Evolutionary conservation across 2,329 filamentous ascomycete species (phyloP), one percentile per base, ranked within the genome.

Genomic region (Ophiostoma piceae): DNA sequence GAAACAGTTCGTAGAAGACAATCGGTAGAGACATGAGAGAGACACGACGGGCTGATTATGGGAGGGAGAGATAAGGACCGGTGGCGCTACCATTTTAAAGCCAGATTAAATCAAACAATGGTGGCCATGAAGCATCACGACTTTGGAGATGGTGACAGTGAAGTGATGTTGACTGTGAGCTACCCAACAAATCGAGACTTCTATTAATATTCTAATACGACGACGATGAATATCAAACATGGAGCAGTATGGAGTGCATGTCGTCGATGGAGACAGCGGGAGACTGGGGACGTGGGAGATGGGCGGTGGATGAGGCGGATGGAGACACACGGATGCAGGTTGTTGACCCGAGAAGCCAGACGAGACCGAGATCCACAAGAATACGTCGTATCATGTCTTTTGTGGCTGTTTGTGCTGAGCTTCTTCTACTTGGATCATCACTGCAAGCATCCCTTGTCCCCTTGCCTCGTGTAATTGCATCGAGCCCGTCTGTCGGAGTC

Each of bases 361-460:
- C 51, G 51, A 57, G 51, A 57, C 51, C 47, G 68, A 70, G 51
- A 64, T 64, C 41, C 51, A 70, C 51, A 54, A 29, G n/a, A 57
- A 66, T 26, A 57, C 51, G n/a, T 57, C n/a, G 47, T 1, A 54
- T 29, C 26, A 1, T 29, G 26, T 57, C n/a, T 57, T 12, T 9
- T 26, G 4, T 57, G 43, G 16, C 5, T 19, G 16, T 43, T 43
- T 43, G 14, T 47, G 43, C 16, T n/a, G 19, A n/a, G 43, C n/a
- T 29, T 57, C n/a, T 57, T 57, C 22, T 26, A 57, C 51, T 57
- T 57, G 22, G 19, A 26, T 26, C 51, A 57, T 57, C 51, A 29
- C 22, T 57, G 5, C 51, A 57, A 11, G 51, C 26, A 11, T 26
- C 51, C 51, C 51, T 57, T 11, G 51, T 57, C 16, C 51, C 51